Evolutionary conservation across 164 flowering plant species (phyloP).

Genomic region (Magnolia kwangsiensis): DNA sequence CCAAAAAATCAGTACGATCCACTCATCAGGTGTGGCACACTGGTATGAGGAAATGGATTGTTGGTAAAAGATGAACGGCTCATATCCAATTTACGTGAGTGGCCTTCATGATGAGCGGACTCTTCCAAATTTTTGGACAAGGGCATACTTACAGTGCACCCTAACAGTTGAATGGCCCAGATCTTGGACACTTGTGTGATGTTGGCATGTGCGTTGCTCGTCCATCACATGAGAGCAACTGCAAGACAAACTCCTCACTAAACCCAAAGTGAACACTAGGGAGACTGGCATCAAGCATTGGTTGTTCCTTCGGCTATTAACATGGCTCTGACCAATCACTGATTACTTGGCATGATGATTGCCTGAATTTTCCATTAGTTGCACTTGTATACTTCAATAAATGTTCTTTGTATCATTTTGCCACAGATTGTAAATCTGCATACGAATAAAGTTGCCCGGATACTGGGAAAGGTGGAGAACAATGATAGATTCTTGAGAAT

Average conservation of each 20-base stretch:
- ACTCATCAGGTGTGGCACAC: background rate
- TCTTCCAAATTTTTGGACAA: background rate
- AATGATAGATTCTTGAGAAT: slow-evolving; percentile 92
- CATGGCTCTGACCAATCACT: no score
- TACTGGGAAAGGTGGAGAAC: slow-evolving; percentile 97
- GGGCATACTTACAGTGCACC: background rate
- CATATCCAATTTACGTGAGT: background rate
- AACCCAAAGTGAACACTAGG: no score
- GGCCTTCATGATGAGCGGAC: background rate
- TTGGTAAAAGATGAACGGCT: background rate
- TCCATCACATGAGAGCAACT: background rate
- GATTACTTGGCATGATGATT: background rate
- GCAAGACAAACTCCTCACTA: no score
- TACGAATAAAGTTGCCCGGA: slow-evolving; percentile 84
- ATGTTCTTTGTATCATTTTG: background rate
- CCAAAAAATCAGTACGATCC: background rate
- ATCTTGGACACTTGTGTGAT: background rate
- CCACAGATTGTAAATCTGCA: slow-evolving; percentile 81
- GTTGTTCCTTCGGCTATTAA: no score
- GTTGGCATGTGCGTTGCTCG: background rate
- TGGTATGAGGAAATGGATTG: no score
- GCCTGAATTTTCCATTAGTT: background rate
- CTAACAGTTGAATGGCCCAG: background rate
- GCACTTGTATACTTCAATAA: background rate
- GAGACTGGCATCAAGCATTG: no score